A percentile compares a stretch with the other conserved stretches of the same genome.
phyloP scores from a whole-genome alignment of 2,329 filamentous ascomycete species.

The Sordariomycetes sp. region DNA sequence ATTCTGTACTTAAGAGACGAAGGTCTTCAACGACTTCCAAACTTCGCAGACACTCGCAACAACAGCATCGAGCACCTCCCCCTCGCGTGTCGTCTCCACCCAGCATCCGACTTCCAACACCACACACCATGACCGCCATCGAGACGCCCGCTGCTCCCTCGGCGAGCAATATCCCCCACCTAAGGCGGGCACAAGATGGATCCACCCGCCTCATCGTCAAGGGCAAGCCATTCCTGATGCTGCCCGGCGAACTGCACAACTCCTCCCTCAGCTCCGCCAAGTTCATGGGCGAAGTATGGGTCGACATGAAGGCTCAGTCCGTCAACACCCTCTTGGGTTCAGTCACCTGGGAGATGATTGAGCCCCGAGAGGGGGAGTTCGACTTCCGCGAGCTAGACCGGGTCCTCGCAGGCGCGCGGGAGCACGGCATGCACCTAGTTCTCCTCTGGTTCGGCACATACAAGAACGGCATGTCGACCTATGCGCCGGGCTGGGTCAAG shows the following conservation, averaged over 20 bases:
- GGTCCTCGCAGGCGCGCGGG: conserved; percentile 16
- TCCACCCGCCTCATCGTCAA: conserved; percentile 21
- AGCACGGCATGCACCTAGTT: conserved; percentile 19
- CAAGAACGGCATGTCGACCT: conserved; percentile 24
- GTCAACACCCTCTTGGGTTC: conserved; percentile 22
- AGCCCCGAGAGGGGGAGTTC: conserved; percentile 19
- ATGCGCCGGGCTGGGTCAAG: conserved; percentile 20
- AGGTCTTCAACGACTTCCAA: background rate
- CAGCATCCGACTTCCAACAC: background rate
- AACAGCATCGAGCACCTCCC: too few species aligned
- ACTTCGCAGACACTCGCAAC: background rate
- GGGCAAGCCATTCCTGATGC: conserved; percentile 21
- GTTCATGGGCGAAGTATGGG: conserved; percentile 18
- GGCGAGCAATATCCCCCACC: conserved; percentile 1
- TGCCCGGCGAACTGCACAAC: conserved; percentile 20
- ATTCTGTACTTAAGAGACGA: too few species aligned
- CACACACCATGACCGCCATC: background rate
- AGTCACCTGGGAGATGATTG: conserved; percentile 22
- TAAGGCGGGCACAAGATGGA: conserved; percentile 9
- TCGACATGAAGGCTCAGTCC: conserved; percentile 16
- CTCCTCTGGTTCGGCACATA: conserved; percentile 24
- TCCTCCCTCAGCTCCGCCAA: conserved; percentile 18
- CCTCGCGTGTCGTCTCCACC: background rate
- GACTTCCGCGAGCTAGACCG: conserved; percentile 19
- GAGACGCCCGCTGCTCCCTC: background rate